Evolutionary conservation across 441 rosid species (phyloP).

Genomic region (Adansonia rubrostipa): DNA sequence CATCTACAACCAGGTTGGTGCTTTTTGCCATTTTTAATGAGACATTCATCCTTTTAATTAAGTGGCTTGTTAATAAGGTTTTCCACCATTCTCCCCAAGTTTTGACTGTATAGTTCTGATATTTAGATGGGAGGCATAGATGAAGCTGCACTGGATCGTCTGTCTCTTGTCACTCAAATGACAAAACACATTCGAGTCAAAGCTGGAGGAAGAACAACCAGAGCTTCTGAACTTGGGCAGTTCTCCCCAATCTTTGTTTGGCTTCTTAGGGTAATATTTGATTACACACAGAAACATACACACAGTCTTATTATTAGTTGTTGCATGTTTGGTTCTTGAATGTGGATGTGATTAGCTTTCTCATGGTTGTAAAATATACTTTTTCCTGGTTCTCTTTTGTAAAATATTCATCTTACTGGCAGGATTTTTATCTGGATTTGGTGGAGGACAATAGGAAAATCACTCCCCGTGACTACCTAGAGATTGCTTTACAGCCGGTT

Average conservation of each 20-base stretch:
- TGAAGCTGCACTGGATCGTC: constrained; percentile 95
- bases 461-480: constrained; percentile 94
- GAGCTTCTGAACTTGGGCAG: constrained; percentile 87
- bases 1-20: constrained; percentile 86
- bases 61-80: neutral
- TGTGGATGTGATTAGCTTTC: constrained; percentile 6
- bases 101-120: neutral
- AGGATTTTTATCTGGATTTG: constrained; percentile 95
- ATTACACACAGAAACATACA: neutral
- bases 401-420: constrained; percentile 26
- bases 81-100: neutral
- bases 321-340: constrained; percentile 13
- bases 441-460: constrained; percentile 83
- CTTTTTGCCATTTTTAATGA: neutral
- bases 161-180: constrained; percentile 98
- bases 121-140: constrained; percentile 97
- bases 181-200: constrained; percentile 95
- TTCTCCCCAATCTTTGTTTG: constrained; percentile 99
- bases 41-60: neutral
- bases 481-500: constrained; percentile 88
- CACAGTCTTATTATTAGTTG: neutral
- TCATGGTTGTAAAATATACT: neutral
- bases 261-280: constrained; percentile 79
- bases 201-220: constrained; percentile 72
- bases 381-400: constrained; percentile 20